Evolutionary conservation across 1,139 yeast species (phyloP), one percentile per base, ranked within the genome.

Genomic region (Meyerozyma athensensis): DNA sequence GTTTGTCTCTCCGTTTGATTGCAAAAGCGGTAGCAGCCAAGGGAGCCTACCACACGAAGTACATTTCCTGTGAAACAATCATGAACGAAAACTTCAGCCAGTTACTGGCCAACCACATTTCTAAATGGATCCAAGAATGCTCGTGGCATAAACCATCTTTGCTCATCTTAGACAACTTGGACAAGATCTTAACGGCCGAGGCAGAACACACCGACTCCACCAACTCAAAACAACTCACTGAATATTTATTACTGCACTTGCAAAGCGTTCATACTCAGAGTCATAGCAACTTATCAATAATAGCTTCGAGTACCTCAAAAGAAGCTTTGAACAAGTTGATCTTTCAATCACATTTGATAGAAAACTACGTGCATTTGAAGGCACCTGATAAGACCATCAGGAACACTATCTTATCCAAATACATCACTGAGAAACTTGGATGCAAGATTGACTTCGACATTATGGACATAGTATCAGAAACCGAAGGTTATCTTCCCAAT

Each of bases 401-500:
- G 38, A 63, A 65, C 22, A 59, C 63, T 16, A 66, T 86, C 8
- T 48, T 87, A 26, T 57, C 64, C 7, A 64, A 68, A 33, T 79
- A 79, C 35, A 49, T 83, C 6, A 40, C 48, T 1, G 31, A 53
- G 50, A 42, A 59, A 47, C 62, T 62, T 35, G 54, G 50, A 9
- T 61, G 62, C 52, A 53, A 46, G 14, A 57, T 53, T 44, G 38
- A 65, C 4, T 69, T 78, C 42, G 90, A 83, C 49, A 52, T 81
- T 10, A 71, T 81, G 58, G 95, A 86, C 50, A 68, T 89, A 47
- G 82, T 89, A 26, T 58, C 76, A 19, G 92, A 82, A 40, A 85
- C 96, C 0, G 97, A 92, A 51, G 97, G 97, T 0, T 92, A 82
- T 56, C 75, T 86, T 30, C 95, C 97, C 0, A 78, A 81, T 28